Evolutionary conservation across 1,139 yeast genomes (phyloP), one percentile per base, ranked within the genome.

Genomic region (Yamadazyma songkhlaensis): DNA sequence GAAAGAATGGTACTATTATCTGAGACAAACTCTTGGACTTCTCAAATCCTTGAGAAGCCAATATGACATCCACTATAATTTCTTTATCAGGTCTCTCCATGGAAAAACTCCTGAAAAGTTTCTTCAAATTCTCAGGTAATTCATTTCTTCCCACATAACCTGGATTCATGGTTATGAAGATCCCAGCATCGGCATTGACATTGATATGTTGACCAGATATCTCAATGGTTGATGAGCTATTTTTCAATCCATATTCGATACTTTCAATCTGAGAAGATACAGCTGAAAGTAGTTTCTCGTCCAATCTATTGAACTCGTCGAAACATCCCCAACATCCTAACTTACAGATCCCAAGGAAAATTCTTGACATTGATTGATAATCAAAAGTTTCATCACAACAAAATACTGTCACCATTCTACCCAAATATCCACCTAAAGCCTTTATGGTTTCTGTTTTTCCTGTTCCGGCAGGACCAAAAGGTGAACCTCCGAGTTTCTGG

Each of bases 391-490:
- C 96, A 51, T 92, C 97, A 63, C 97, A 92, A 56, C 88, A 82
- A 55, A 92, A 90, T 0, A 90, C 96, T 9, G 85, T 57, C 0
- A 89, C 96, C 76, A 81, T 78, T 44, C 79, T 74, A 8, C 97
- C 98, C 9, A 92, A 62, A 32, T 78, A 79, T 34, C 79, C 79
- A 1, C 95, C 97, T 23, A 90, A 66, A 0, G 96, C 87, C 54
- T 92, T 92, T 15, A 90, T 74, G 0, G 96, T 75, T 54, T 92
- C 98, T 0, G 98, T 92, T 55, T 92, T 90, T 49, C 97, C 98
- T 0, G 97, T 92, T 34, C 97, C 98, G 3, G 98, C 97, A 2
- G 98, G 97, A 0, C 98, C 98, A 60, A 84, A 81, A 1, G 96
- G 87, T 1, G 96, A 84, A 0, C 96, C 96, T n/a, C 97, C 97